Conservation (phyloP, 768 basidiomycete species). For the Candolleomyces eurysporus region DNA sequence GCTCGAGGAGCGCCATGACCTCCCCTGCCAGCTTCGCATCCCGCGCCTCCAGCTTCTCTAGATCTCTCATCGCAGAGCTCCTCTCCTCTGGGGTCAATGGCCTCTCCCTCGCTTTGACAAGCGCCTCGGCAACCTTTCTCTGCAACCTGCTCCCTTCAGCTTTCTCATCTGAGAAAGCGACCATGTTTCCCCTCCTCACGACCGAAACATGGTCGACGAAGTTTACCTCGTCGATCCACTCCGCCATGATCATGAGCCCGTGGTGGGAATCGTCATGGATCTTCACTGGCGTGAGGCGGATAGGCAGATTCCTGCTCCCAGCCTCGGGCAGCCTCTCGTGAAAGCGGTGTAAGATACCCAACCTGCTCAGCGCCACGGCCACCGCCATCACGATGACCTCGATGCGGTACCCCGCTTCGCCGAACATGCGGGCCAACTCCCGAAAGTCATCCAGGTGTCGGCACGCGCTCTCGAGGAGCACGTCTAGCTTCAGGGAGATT, state of each 20-base stretch:
- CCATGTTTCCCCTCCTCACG: not conserved
- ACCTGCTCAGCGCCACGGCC: not conserved
- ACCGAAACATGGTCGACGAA: not conserved
- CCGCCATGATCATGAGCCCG: not conserved
- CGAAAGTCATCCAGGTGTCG: not conserved
- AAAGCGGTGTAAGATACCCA: not conserved
- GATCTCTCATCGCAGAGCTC: not conserved
- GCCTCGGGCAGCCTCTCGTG: not conserved
- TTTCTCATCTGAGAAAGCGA: not conserved
- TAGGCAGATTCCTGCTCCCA: not conserved
- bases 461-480: not conserved
- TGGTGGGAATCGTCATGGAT: not conserved
- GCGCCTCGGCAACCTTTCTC: not conserved
- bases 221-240: not conserved
- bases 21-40: not conserved
- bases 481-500: not conserved
- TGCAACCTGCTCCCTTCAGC: not conserved
- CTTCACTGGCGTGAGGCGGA: not conserved
- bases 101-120: not conserved
- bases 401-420: not conserved
- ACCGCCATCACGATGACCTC: not conserved
- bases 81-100: not conserved
- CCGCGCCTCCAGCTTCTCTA: not conserved
- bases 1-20: not conserved
- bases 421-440: not conserved